Percentiles rank a stretch among this genome's conserved stretches.
These are phyloP conservation scores for Xanthoparmelia taractica DNA, from an alignment of 495 filamentous ascomycete species.

Conservation along the genomic window DNA sequence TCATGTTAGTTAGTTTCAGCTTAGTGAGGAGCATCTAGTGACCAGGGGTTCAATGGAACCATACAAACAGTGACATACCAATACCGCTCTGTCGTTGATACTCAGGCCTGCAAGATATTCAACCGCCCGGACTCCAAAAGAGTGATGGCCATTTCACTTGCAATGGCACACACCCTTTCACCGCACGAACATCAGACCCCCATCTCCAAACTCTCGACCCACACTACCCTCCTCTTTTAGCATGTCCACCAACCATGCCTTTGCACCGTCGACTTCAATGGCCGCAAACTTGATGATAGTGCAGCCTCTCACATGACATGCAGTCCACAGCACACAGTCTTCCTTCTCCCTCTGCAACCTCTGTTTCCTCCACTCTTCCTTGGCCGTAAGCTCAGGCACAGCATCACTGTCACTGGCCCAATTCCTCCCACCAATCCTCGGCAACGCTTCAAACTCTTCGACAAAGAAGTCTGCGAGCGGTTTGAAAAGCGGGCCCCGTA, in stretches of 20 bases:
- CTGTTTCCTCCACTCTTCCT: constrained; percentile 33
- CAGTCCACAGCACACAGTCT: constrained; percentile 72
- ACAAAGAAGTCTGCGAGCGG: constrained; percentile 61
- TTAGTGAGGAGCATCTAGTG: neutral
- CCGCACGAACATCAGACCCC: constrained; percentile 53
- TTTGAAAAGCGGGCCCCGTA: constrained; percentile 65
- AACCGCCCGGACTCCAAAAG: neutral
- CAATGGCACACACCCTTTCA: constrained; percentile 11
- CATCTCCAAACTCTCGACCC: constrained; percentile 52
- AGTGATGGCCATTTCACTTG: neutral
- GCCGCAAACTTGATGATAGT: constrained; percentile 73
- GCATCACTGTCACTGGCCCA: constrained; percentile 40
- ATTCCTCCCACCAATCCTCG: constrained; percentile 76
- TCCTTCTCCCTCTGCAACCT: constrained; percentile 43
- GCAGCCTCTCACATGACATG: constrained; percentile 29
- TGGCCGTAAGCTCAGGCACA: neutral
- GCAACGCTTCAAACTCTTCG: constrained; percentile 63
- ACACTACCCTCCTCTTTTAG: constrained; percentile 52
- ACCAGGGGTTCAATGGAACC: neutral
- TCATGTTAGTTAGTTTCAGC: neutral
- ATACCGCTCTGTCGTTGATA: neutral
- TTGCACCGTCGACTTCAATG: constrained; percentile 52
- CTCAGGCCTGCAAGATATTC: neutral
- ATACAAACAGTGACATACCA: neutral
- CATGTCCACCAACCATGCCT: constrained; percentile 51